Evolutionary conservation across 2,329 filamentous ascomycete genomes (phyloP).

Genomic region (Fonsecaea pedrosoi): DNA sequence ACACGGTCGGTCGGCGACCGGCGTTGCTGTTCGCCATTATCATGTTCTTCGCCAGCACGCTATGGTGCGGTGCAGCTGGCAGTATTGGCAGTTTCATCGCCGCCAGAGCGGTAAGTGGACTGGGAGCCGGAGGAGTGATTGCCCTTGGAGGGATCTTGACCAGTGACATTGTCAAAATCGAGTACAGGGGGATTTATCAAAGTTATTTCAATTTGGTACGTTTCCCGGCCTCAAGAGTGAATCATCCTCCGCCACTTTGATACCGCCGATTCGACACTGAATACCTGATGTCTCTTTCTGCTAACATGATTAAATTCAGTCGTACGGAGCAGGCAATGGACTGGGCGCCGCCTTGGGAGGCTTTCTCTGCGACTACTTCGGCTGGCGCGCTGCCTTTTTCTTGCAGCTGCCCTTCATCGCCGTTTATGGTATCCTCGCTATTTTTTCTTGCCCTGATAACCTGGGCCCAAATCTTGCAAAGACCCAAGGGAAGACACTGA

Average conservation of each 20-base stretch:
- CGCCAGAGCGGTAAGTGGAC: slow-evolving; percentile 72
- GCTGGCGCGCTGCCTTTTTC: slow-evolving; percentile 76
- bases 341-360: slow-evolving; percentile 73
- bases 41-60: slow-evolving; percentile 69
- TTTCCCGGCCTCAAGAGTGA: background rate
- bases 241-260: no score
- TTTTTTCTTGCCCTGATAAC: slow-evolving; percentile 50
- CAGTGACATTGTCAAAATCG: slow-evolving; percentile 75
- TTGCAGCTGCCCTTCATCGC: slow-evolving; percentile 63
- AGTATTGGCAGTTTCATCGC: slow-evolving; percentile 74
- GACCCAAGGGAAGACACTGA: slow-evolving; percentile 53
- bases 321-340: slow-evolving; percentile 36
- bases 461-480: slow-evolving; percentile 55
- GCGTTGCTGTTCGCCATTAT: slow-evolving; percentile 69
- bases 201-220: slow-evolving; percentile 60
- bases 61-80: slow-evolving; percentile 71
- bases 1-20: slow-evolving; percentile 67
- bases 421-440: slow-evolving; percentile 56
- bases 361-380: slow-evolving; percentile 70
- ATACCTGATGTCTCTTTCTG: background rate
- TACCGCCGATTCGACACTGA: background rate
- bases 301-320: slow-evolving; percentile 10
- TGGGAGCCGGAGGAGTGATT: slow-evolving; percentile 75
- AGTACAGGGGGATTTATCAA: slow-evolving; percentile 75
- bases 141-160: slow-evolving; percentile 73